phyloP scores from a whole-genome alignment of 352 stramenopile genomes.

The Pythium aphanidermatum region DNA sequence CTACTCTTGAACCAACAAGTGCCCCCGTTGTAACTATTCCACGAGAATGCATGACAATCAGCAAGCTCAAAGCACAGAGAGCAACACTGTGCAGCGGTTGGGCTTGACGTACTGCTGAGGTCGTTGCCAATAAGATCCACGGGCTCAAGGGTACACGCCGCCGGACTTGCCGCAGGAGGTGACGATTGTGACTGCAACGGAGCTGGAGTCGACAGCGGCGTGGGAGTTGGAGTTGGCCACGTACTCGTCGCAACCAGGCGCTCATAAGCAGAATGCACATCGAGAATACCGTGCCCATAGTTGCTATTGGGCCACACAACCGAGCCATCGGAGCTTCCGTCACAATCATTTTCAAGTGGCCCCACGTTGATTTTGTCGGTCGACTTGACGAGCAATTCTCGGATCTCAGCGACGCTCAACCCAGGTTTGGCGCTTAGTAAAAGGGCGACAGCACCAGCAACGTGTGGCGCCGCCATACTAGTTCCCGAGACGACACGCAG shows the following conservation, averaged over 20 bases:
- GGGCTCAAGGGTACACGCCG: neutral
- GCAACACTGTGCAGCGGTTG: neutral
- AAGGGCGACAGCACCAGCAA: slow-evolving; percentile 9
- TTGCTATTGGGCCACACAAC: slow-evolving; percentile 2
- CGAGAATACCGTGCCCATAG: slow-evolving; percentile 1
- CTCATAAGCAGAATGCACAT: neutral
- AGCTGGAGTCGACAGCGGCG: neutral
- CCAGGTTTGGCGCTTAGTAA: slow-evolving; percentile 7
- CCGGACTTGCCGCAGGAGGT: neutral
- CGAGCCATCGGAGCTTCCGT: slow-evolving; percentile 6
- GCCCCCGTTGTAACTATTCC: slow-evolving; percentile 9
- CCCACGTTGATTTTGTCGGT: slow-evolving; percentile 5
- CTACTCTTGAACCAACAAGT: slow-evolving; percentile 12
- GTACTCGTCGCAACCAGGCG: too few species aligned
- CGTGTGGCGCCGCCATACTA: slow-evolving; percentile 16
- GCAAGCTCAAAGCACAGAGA: slow-evolving; percentile 1
- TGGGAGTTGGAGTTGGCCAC: neutral
- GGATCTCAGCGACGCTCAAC: slow-evolving; percentile 1
- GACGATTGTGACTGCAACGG: neutral
- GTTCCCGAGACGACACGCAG: slow-evolving; percentile 1
- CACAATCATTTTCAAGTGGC: slow-evolving; percentile 4
- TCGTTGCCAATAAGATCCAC: slow-evolving; percentile 8
- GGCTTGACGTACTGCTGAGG: neutral
- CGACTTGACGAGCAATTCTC: neutral
- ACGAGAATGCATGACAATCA: slow-evolving; percentile 7